These are phyloP conservation scores for Trichoderma lentiforme DNA, from an alignment of 2,329 filamentous ascomycete species.

Conservation along the genomic window DNA sequence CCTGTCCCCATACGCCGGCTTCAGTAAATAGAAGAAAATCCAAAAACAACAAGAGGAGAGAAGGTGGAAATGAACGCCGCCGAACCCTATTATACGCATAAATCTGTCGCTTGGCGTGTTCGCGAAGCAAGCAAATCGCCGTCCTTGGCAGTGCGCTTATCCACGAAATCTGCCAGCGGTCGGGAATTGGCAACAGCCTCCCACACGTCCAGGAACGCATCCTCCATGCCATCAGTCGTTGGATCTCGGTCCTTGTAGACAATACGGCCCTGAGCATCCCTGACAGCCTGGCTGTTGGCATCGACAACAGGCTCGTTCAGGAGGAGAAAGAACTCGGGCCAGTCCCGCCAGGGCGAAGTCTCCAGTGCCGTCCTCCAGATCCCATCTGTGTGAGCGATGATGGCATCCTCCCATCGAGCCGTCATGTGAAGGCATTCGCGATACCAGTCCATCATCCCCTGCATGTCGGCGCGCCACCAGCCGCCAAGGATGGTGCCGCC, in stretches of 20 bases:
- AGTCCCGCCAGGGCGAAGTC: constrained; percentile 30
- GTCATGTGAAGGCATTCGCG: constrained; percentile 26
- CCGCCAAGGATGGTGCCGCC: constrained; percentile 24
- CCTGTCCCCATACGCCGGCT: neutral
- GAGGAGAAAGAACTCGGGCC: constrained; percentile 25
- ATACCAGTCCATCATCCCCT: constrained; percentile 30
- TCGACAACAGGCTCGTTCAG: constrained; percentile 22
- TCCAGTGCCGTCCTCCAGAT: constrained; percentile 25
- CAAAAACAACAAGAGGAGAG: neutral
- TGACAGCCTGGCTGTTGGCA: neutral
- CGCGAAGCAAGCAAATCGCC: constrained; percentile 21
- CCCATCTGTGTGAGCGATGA: constrained; percentile 25
- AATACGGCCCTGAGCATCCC: constrained; percentile 14
- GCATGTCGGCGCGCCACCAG: constrained; percentile 27
- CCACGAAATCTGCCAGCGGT: constrained; percentile 23
- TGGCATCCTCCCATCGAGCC: constrained; percentile 20
- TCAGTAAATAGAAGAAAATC: neutral
- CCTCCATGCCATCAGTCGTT: constrained; percentile 22
- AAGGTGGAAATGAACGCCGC: neutral
- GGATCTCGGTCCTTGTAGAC: constrained; percentile 17
- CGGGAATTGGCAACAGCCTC: constrained; percentile 24
- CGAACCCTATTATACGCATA: neutral
- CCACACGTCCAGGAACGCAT: constrained; percentile 27
- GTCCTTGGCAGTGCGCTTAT: neutral
- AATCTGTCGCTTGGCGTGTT: neutral